Evolutionary conservation across 2,329 filamentous ascomycete genomes (phyloP).

Genomic region (Colletotrichum paranaense): DNA sequence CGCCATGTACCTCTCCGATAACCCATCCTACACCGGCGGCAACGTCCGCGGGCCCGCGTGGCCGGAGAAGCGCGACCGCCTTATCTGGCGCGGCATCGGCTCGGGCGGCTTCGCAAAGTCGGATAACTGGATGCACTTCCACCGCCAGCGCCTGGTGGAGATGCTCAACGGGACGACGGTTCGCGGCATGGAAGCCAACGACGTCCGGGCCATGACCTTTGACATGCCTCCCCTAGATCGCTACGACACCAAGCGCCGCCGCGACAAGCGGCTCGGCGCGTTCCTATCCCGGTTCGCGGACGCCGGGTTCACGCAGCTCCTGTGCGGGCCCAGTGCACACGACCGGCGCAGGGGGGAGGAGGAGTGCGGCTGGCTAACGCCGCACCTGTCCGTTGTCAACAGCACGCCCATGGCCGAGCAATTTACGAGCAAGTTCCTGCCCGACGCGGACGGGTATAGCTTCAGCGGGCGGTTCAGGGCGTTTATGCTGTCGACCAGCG

Average conservation of each 20-base stretch:
- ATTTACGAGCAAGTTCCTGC: constrained; percentile 72
- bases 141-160: constrained; percentile 76
- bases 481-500: constrained; percentile 71
- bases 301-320: constrained; percentile 55
- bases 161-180: constrained; percentile 76
- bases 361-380: constrained; percentile 52
- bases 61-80: constrained; percentile 64
- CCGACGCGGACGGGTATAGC: constrained; percentile 75
- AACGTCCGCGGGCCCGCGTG: constrained; percentile 65
- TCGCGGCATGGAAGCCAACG: constrained; percentile 54
- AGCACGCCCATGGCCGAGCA: constrained; percentile 58
- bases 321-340: constrained; percentile 45
- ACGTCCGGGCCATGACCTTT: constrained; percentile 57
- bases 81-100: constrained; percentile 74
- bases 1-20: constrained; percentile 71
- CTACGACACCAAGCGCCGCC: constrained; percentile 55
- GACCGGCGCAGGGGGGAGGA: constrained; percentile 28
- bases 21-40: constrained; percentile 69
- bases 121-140: constrained; percentile 75
- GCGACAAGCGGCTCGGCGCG: constrained; percentile 49
- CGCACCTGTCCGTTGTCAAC: constrained; percentile 47
- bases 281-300: constrained; percentile 55
- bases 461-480: constrained; percentile 72
- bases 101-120: constrained; percentile 65
- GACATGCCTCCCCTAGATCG: constrained; percentile 54